phyloP scores from a whole-genome alignment of 2,329 filamentous ascomycete genomes.

The Dactylonectria macrodidyma region DNA sequence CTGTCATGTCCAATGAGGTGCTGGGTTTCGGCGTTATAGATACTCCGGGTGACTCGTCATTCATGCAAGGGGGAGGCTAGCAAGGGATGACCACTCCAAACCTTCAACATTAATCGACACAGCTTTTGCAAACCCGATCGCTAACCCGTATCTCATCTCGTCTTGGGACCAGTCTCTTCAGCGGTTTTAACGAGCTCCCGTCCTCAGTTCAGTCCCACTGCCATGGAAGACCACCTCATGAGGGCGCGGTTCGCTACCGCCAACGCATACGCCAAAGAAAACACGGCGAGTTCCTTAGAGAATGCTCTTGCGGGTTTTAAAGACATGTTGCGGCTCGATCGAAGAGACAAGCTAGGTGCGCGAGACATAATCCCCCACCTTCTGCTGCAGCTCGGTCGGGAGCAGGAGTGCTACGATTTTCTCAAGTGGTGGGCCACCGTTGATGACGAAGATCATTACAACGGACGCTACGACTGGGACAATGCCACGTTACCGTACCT shows the following conservation, averaged over 20 bases:
- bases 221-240: not conserved
- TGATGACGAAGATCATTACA: not conserved
- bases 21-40: too few relatives aligned
- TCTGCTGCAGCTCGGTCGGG: slow-evolving; percentile 49
- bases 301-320: slow-evolving; percentile 53
- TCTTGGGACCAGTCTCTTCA: too few relatives aligned
- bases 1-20: too few relatives aligned
- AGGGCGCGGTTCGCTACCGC: slow-evolving; percentile 8
- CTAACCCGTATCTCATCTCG: too few relatives aligned
- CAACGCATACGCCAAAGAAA: slow-evolving; percentile 2
- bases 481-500: not conserved
- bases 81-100: too few relatives aligned
- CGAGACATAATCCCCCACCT: slow-evolving; percentile 44
- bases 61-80: too few relatives aligned
- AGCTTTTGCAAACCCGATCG: not conserved
- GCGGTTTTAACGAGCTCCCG: too few relatives aligned
- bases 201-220: not conserved
- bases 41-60: too few relatives aligned
- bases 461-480: not conserved
- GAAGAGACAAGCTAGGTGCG: slow-evolving; percentile 41
- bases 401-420: slow-evolving; percentile 47
- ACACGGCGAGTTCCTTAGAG: slow-evolving; percentile 52
- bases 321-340: slow-evolving; percentile 52
- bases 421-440: slow-evolving; percentile 11
- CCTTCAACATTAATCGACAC: not conserved